Evolutionary conservation across 768 basidiomycete genomes (phyloP).

Genomic region (Suillus decipiens): DNA sequence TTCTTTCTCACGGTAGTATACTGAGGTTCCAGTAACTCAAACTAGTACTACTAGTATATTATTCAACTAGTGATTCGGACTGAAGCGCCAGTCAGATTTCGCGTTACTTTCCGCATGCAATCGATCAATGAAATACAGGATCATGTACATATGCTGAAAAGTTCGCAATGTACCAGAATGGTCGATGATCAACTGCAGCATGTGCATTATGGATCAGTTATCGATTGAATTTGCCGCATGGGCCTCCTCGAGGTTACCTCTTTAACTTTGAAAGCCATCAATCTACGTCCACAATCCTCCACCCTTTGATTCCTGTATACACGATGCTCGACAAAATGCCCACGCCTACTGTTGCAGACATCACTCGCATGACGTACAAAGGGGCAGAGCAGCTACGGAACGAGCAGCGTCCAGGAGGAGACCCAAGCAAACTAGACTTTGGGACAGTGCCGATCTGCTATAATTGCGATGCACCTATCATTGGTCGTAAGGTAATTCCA

Average conservation of each 20-base stretch:
- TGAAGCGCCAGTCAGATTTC: background rate
- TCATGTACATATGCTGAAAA: background rate
- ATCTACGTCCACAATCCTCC: background rate
- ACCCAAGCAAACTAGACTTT: conserved; percentile 31
- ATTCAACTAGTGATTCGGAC: background rate
- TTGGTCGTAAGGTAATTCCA: conserved; percentile 23
- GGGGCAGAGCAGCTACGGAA: conserved; percentile 30
- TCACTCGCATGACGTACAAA: conserved; percentile 29
- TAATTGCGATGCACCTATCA: conserved; percentile 20
- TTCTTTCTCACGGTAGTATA: background rate
- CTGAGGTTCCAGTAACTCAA: too few relatives aligned
- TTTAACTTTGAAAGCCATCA: background rate
- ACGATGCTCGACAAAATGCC: conserved; percentile 23
- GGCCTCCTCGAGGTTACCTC: background rate
- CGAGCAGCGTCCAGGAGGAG: conserved; percentile 29
- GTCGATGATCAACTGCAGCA: background rate
- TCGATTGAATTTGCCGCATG: background rate
- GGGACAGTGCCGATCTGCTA: conserved; percentile 25
- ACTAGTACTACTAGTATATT: too few relatives aligned
- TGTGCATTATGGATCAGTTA: background rate
- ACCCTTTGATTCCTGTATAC: background rate
- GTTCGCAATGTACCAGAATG: background rate
- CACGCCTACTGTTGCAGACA: conserved; percentile 26
- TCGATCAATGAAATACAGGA: background rate
- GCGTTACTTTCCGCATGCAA: background rate